A percentile compares a stretch with the other conserved stretches of the same genome.
phyloP scores from a whole-genome alignment of 2,329 filamentous ascomycete species.

The Epichloe brachyelytri region DNA sequence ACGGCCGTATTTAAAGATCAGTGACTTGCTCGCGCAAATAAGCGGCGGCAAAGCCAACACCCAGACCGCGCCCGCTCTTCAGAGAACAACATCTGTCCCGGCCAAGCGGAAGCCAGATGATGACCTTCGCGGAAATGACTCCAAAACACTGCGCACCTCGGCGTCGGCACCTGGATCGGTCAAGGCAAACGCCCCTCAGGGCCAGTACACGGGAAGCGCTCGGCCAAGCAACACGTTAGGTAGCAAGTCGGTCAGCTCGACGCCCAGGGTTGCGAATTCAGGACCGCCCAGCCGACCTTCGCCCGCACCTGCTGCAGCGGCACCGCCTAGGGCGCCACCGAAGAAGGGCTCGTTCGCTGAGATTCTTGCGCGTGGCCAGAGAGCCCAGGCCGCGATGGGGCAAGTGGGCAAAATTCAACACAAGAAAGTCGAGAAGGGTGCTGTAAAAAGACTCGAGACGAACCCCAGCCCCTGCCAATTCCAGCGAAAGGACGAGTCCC shows the following conservation, averaged over 20 bases:
- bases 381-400: conserved; percentile 47
- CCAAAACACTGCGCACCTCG: conserved; percentile 28
- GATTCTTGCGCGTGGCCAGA: conserved; percentile 59
- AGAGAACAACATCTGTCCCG: conserved; percentile 14
- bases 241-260: conserved; percentile 12
- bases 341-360: conserved; percentile 67
- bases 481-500: conserved; percentile 14
- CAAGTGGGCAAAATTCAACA: conserved; percentile 61
- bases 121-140: conserved; percentile 27
- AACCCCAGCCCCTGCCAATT: conserved; percentile 13
- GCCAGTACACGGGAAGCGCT: conserved; percentile 3
- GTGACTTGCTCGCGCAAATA: conserved; percentile 39
- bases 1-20: conserved; percentile 15
- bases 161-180: not conserved
- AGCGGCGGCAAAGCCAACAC: conserved; percentile 37
- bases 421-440: conserved; percentile 55
- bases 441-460: conserved; percentile 35
- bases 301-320: conserved; percentile 19
- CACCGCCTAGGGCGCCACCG: conserved; percentile 32
- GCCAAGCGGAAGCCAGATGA: conserved; percentile 47
- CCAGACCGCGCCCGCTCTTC: conserved; percentile 17
- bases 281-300: conserved; percentile 12
- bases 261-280: conserved; percentile 11
- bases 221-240: conserved; percentile 11
- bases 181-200: not conserved